Base-by-base conservation (phyloP, 2,329 filamentous ascomycete species). In the Fusarium phyllophilum region DNA sequence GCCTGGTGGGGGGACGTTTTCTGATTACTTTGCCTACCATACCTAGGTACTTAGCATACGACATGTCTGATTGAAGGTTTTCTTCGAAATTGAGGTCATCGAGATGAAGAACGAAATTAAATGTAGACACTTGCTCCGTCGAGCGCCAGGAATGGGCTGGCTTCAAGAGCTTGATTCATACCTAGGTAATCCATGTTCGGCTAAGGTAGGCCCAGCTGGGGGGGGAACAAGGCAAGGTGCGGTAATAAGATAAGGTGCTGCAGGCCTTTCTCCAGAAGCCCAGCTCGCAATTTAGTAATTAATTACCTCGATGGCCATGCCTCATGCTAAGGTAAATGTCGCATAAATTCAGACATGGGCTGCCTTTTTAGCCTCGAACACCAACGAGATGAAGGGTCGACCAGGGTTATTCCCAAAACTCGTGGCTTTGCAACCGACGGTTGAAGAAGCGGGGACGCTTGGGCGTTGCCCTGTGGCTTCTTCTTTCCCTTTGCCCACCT, bases 361-460 rank as follows among this genome's bases (percentile, higher is more conserved):
- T 70, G 51, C 52, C 44, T 36, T 60, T 58, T 72, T 72, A 72
- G 69, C 70, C 70, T 73, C 70, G 66, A 73, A 74, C 70, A 71
- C 52, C 68, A 73, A 73, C 70, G 71, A 74, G 67, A 74, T 74
- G 71, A 73, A 73, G 70, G 70, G 70, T 73, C 59, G 70, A 55
- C 70, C 60, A 48, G 67, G 67, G 52, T 55, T 70, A 26, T 70
- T 58, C 70, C 59, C 52, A 70, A 70, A 70, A 70, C 67, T 70
- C 52, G 70, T 73, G 70, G 70, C 70, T 73, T 72, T 70, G 44
- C 49, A 54, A 72, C 65, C 59, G 65, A 60, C 55, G 55, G 70
- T 73, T 73, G 70, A 66, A 70, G 70, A 73, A 70, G 67, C 70
- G 70, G 69, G 70, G 70, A 66, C 45, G 63, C 52, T 45, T 61